A percentile compares a stretch with the other conserved stretches of the same genome.
These are phyloP conservation scores for Penicillium sp. DNA, from an alignment of 2,329 filamentous ascomycete genomes.

Conservation along the genomic window DNA sequence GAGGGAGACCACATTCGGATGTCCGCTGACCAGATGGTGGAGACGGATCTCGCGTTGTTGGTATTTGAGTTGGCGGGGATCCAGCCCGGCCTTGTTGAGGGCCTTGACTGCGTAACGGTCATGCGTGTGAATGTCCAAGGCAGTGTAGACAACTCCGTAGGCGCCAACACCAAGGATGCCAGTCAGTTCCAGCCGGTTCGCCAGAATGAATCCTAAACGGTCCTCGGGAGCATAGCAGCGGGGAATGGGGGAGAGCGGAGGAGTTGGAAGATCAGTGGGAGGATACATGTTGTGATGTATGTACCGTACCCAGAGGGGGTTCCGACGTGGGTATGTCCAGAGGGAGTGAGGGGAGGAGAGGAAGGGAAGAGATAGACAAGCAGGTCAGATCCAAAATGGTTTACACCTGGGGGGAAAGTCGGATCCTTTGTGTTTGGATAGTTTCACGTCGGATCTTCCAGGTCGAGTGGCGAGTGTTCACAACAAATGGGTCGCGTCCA, in stretches of 20 bases:
- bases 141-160: slow-evolving; percentile 94
- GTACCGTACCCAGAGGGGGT: background rate
- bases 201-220: slow-evolving; percentile 79
- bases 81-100: slow-evolving; percentile 89
- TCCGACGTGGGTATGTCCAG: slow-evolving; percentile 11
- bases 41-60: slow-evolving; percentile 91
- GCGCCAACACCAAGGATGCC: slow-evolving; percentile 88
- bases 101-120: slow-evolving; percentile 93
- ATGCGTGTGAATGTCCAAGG: slow-evolving; percentile 78
- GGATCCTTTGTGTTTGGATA: background rate
- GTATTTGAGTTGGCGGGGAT: slow-evolving; percentile 82
- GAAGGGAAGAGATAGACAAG: background rate
- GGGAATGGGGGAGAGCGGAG: slow-evolving; percentile 46
- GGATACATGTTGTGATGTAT: slow-evolving; percentile 42
- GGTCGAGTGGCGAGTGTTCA: slow-evolving; percentile 3
- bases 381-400: background rate
- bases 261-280: slow-evolving; percentile 50
- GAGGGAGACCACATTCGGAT: slow-evolving; percentile 92
- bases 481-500: background rate
- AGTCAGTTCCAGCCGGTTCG: slow-evolving; percentile 79
- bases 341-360: slow-evolving; percentile 8
- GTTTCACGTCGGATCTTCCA: background rate
- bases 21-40: slow-evolving; percentile 84
- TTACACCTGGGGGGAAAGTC: background rate
- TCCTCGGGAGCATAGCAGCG: slow-evolving; percentile 73